These are phyloP conservation scores for Danielia reshetovae DNA, from an alignment of 805 yeast genomes.

Conservation along the genomic window DNA sequence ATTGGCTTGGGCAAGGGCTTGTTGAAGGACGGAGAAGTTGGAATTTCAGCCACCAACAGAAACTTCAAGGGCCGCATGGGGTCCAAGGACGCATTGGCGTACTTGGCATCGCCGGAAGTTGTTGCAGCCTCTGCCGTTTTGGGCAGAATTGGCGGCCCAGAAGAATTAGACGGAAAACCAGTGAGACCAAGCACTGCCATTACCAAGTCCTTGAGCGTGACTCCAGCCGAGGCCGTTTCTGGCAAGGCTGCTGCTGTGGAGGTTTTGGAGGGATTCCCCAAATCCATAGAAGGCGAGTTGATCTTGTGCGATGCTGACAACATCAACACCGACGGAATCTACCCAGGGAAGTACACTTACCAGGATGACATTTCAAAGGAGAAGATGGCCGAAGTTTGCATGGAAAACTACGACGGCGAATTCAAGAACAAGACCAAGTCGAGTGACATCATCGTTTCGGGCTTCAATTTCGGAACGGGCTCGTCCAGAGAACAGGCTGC, in stretches of 20 bases:
- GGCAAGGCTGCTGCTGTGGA: constrained; percentile 48
- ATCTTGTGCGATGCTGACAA: constrained; percentile 95
- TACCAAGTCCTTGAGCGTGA: constrained; percentile 35
- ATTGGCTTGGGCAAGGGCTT: constrained; percentile 96
- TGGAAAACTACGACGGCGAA: constrained; percentile 96
- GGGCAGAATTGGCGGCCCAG: constrained; percentile 92
- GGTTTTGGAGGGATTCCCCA: constrained; percentile 88
- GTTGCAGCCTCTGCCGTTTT: constrained; percentile 98
- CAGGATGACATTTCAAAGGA: constrained; percentile 95
- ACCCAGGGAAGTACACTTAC: constrained; percentile 98
- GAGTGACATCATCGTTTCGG: constrained; percentile 87
- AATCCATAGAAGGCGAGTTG: constrained; percentile 81
- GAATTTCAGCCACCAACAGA: constrained; percentile 97
- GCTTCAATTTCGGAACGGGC: constrained; percentile 97
- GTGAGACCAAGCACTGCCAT: constrained; percentile 46
- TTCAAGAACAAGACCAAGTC: constrained; percentile 77
- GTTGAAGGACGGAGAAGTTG: constrained; percentile 93
- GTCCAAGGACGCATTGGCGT: constrained; percentile 91
- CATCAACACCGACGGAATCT: constrained; percentile 96
- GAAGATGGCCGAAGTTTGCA: constrained; percentile 98
- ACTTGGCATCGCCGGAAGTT: constrained; percentile 94
- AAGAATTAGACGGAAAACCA: constrained; percentile 64
- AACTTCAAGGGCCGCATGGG: constrained; percentile 99
- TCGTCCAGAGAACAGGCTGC: constrained; percentile 99
- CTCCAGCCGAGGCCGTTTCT: constrained; percentile 25